These are phyloP conservation scores for Colletotrichum falcatum DNA, from an alignment of 2,329 filamentous ascomycete species.

Conservation along the genomic window DNA sequence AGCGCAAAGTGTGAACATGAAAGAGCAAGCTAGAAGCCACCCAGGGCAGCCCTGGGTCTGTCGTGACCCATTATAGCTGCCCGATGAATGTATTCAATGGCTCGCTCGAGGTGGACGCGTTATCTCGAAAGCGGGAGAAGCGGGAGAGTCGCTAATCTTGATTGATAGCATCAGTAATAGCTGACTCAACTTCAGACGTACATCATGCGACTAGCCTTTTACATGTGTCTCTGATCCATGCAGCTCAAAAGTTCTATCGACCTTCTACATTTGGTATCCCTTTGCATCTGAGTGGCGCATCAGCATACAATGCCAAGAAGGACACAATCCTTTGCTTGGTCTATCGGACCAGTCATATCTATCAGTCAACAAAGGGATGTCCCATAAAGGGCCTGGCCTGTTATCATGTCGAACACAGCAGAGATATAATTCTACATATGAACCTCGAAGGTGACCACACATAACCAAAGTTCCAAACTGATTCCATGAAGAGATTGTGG, in stretches of 20 bases:
- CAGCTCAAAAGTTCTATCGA: background rate
- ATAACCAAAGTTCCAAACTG: background rate
- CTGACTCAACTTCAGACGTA: background rate
- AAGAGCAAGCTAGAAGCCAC: too few relatives aligned
- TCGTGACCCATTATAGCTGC: too few relatives aligned
- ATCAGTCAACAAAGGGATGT: too few relatives aligned
- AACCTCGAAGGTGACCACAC: background rate
- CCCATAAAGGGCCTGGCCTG: background rate
- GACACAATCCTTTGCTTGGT: constrained; percentile 5
- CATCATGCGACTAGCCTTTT: background rate
- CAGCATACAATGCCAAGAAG: background rate
- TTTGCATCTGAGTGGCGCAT: background rate
- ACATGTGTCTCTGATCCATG: background rate
- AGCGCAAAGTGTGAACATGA: too few relatives aligned
- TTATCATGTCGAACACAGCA: background rate
- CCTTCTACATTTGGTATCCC: constrained; percentile 22
- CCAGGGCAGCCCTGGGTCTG: too few relatives aligned
- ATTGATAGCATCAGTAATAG: background rate
- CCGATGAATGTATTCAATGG: too few relatives aligned
- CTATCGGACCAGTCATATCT: background rate
- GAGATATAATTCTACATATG: background rate
- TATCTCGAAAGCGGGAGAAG: background rate
- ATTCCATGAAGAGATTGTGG: too few relatives aligned
- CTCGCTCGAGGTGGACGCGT: too few relatives aligned
- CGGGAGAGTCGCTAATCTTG: background rate